Conservation (phyloP, 2,329 filamentous ascomycete genomes). For the Zopfia rhizophila region DNA sequence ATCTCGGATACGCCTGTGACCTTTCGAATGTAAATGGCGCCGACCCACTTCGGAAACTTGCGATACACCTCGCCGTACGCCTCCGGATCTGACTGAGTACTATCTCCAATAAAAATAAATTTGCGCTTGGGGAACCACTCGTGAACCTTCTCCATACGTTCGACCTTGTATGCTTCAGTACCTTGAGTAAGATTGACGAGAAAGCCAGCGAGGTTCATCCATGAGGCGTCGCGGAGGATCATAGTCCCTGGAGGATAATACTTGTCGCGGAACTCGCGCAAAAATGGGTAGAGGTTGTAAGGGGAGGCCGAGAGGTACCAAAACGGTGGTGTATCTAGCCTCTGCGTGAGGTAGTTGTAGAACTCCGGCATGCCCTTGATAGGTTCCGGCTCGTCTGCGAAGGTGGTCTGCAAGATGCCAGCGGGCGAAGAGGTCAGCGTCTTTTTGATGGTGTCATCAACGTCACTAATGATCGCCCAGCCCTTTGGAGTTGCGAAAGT, state of each 20-base stretch:
- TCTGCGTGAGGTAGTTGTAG: constrained; percentile 72
- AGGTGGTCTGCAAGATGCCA: constrained; percentile 85
- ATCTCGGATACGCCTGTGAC: constrained; percentile 81
- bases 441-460: constrained; percentile 96
- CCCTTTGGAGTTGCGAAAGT: constrained; percentile 79
- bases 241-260: constrained; percentile 82
- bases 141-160: constrained; percentile 80
- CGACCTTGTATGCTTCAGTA: constrained; percentile 87
- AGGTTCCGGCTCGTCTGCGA: constrained; percentile 77
- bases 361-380: constrained; percentile 86
- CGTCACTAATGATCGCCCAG: constrained; percentile 87
- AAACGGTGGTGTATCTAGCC: constrained; percentile 73
- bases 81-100: constrained; percentile 90
- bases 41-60: constrained; percentile 78
- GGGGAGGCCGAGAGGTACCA: constrained; percentile 96
- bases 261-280: constrained; percentile 75
- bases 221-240: constrained; percentile 84
- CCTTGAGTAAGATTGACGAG: constrained; percentile 81
- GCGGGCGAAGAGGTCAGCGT: constrained; percentile 83
- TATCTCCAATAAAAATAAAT: constrained; percentile 88
- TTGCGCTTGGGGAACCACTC: constrained; percentile 80
- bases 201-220: constrained; percentile 84
- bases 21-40: constrained; percentile 85
- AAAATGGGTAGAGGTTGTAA: constrained; percentile 92
- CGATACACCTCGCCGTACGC: constrained; percentile 83